Percentiles rank a stretch among this genome's conserved stretches.
These are phyloP conservation scores for Kockovaella imperatae DNA, from an alignment of 768 basidiomycete species.

Conservation along the genomic window DNA sequence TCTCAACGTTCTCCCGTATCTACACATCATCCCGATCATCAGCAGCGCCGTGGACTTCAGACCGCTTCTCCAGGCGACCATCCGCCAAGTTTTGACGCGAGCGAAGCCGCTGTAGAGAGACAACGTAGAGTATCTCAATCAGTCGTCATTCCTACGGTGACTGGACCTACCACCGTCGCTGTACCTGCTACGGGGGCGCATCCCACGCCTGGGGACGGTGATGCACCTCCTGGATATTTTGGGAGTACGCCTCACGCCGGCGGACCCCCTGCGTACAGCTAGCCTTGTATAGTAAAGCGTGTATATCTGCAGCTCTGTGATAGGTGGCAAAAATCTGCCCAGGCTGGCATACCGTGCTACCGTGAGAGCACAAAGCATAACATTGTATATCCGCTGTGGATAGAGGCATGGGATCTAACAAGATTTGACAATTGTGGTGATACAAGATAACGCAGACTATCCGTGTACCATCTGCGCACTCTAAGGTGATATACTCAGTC, in stretches of 20 bases:
- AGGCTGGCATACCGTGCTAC: too few relatives aligned
- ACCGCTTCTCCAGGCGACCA: neutral
- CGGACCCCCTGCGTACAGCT: constrained; percentile 9
- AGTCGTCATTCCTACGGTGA: neutral
- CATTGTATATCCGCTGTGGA: too few relatives aligned
- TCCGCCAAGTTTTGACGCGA: constrained; percentile 7
- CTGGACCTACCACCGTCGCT: neutral
- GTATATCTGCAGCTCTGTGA: too few relatives aligned
- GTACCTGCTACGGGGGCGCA: neutral
- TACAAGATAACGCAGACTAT: too few relatives aligned
- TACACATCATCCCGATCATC: neutral
- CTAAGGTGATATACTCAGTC: too few relatives aligned
- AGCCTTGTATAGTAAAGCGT: too few relatives aligned
- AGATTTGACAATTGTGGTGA: too few relatives aligned
- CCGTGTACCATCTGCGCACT: too few relatives aligned
- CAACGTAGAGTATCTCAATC: neutral
- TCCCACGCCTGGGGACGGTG: neutral
- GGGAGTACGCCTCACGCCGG: neutral
- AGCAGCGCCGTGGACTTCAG: neutral
- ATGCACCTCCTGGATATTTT: constrained; percentile 10
- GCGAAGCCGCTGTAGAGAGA: constrained; percentile 2
- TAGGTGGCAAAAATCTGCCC: too few relatives aligned
- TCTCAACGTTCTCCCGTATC: neutral
- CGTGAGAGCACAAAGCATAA: too few relatives aligned
- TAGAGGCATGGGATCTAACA: too few relatives aligned